A percentile compares a stretch with the other conserved stretches of the same genome.
These are phyloP conservation scores for Mycena latifolia DNA, from an alignment of 768 basidiomycete genomes.

Conservation along the genomic window DNA sequence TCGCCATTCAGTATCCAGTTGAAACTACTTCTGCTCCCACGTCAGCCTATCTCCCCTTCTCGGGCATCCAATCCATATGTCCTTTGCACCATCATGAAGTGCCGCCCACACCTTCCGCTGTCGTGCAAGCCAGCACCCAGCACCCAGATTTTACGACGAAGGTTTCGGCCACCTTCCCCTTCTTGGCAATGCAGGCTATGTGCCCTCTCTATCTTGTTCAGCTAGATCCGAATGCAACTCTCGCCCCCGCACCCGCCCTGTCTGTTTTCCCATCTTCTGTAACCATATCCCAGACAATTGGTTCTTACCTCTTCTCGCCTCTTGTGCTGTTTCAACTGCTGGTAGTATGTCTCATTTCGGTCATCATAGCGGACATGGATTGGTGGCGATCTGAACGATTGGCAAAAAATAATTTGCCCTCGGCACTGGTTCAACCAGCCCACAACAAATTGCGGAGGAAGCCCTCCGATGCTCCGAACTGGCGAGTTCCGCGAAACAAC, in stretches of 20 bases:
- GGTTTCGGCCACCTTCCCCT: background rate
- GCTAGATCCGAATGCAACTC: background rate
- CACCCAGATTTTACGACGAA: too few species aligned
- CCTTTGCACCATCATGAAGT: too few species aligned
- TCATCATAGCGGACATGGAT: background rate
- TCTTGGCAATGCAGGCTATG: background rate
- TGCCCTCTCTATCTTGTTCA: background rate
- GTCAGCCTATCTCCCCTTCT: background rate
- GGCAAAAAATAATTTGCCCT: background rate
- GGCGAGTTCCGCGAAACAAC: conserved; percentile 13
- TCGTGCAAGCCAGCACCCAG: background rate
- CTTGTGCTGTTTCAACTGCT: background rate
- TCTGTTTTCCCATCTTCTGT: conserved; percentile 1
- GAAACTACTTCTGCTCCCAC: background rate
- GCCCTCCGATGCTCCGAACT: conserved; percentile 15
- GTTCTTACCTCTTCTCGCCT: conserved; percentile 14
- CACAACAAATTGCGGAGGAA: conserved; percentile 2
- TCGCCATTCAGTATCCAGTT: too few species aligned
- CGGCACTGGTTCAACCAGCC: background rate
- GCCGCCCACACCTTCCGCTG: too few species aligned
- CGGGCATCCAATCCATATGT: too few species aligned
- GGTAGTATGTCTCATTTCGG: background rate
- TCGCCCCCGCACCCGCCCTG: background rate
- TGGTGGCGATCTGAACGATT: background rate
- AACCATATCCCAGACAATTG: background rate